Conservation (phyloP, 1,139 yeast genomes). For the Yamadazyma oceani region DNA sequence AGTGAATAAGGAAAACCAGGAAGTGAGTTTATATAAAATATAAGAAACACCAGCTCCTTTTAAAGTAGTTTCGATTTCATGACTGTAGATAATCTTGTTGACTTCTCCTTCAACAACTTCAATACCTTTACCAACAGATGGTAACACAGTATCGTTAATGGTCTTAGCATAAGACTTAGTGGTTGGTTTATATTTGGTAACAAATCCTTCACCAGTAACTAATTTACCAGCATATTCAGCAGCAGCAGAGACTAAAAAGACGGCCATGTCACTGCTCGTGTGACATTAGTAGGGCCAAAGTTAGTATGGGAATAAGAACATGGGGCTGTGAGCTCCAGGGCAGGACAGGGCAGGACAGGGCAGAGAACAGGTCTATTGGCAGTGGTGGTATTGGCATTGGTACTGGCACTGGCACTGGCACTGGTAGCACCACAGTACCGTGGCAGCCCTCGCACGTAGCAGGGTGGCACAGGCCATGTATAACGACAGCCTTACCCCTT, state of each 20-base stretch:
- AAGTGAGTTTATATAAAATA: slow-evolving; percentile 69
- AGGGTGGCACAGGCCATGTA: no score
- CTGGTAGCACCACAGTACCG: no score
- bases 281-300: neutral
- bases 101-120: slow-evolving; percentile 46
- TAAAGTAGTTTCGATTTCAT: slow-evolving; percentile 66
- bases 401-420: no score
- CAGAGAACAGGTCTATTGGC: no score
- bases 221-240: slow-evolving; percentile 70
- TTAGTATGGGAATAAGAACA: neutral
- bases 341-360: no score
- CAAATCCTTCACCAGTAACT: slow-evolving; percentile 69
- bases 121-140: slow-evolving; percentile 44
- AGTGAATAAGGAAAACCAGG: slow-evolving; percentile 73
- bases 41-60: slow-evolving; percentile 69
- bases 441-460: no score
- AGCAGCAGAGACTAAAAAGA: slow-evolving; percentile 53
- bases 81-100: slow-evolving; percentile 65
- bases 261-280: neutral
- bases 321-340: no score
- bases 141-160: slow-evolving; percentile 42
- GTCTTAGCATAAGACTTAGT: slow-evolving; percentile 37
- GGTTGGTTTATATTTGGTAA: slow-evolving; percentile 62
- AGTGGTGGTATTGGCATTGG: no score
- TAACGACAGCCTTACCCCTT: no score